phyloP scores from a whole-genome alignment of 768 basidiomycete species.

The Rhodocollybia butyracea region DNA sequence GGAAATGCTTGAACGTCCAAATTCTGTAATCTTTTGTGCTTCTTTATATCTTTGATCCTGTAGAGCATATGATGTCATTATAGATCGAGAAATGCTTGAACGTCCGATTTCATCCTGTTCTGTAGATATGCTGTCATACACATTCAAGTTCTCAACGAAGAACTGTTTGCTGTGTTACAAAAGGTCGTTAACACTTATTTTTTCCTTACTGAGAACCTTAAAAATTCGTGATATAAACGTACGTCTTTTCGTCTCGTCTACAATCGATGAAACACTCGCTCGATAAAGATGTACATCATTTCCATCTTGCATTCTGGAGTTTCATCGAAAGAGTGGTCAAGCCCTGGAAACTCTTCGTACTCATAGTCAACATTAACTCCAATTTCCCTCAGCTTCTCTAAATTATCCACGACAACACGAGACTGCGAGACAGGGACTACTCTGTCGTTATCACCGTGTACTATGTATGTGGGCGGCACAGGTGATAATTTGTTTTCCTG shows the following conservation, averaged over 20 bases:
- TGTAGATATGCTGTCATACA: no score
- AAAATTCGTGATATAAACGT: no score
- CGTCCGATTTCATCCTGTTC: no score
- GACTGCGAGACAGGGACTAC: conserved; percentile 33
- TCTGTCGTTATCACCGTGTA: conserved; percentile 33
- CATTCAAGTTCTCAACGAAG: no score
- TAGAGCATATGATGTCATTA: no score
- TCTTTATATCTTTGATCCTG: conserved; percentile 85
- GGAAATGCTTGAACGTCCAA: conserved; percentile 91
- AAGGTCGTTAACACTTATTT: no score
- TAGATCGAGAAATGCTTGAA: no score
- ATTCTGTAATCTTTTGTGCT: conserved; percentile 90
- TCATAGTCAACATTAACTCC: conserved; percentile 16
- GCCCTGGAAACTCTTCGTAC: conserved; percentile 30
- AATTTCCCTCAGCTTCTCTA: conserved; percentile 16
- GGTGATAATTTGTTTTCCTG: conserved; percentile 17
- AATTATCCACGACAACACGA: conserved; percentile 27
- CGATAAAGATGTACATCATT: conserved; percentile 30
- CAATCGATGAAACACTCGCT: conserved; percentile 15
- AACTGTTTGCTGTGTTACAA: no score
- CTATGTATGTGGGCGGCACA: conserved; percentile 29
- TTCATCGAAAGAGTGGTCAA: conserved; percentile 33
- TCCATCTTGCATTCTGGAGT: conserved; percentile 29
- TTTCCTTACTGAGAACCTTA: no score
- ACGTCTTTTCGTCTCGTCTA: no score